phyloP scores from a whole-genome alignment of 1,139 yeast genomes.

The Geotrichum macrosporum region DNA sequence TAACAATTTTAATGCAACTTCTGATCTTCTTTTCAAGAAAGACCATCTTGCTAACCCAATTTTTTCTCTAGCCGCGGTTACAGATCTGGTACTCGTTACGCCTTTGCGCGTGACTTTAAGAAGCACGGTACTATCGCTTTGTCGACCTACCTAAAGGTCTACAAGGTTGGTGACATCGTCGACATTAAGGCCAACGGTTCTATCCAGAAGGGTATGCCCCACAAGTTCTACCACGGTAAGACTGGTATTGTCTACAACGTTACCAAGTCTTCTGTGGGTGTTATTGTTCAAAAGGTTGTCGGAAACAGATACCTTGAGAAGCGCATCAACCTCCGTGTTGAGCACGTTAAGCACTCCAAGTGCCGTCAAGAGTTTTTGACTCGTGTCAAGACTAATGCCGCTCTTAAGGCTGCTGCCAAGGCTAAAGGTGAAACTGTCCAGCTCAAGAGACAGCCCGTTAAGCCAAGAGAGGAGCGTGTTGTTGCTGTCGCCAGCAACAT shows the following conservation, averaged over 20 bases:
- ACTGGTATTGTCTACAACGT: constrained; percentile 99
- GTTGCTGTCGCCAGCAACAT: constrained; percentile 70
- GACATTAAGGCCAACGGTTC: constrained; percentile 99
- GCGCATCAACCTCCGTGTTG: constrained; percentile 97
- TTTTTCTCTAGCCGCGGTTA: constrained; percentile 76
- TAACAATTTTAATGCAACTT: no score
- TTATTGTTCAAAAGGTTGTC: constrained; percentile 94
- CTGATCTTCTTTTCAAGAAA: background rate
- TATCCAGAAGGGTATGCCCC: constrained; percentile 99
- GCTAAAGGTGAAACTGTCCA: constrained; percentile 84
- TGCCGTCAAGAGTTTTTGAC: constrained; percentile 98
- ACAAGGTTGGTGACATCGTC: constrained; percentile 99
- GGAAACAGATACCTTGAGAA: constrained; percentile 99
- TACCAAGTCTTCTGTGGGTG: constrained; percentile 98
- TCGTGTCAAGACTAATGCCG: constrained; percentile 97
- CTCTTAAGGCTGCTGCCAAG: constrained; percentile 90
- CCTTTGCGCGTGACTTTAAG: constrained; percentile 99
- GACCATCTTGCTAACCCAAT: constrained; percentile 7
- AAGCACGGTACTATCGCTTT: constrained; percentile 93
- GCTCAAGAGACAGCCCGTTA: constrained; percentile 97
- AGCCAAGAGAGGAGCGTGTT: constrained; percentile 90
- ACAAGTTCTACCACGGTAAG: constrained; percentile 99
- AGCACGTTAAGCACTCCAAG: constrained; percentile 99
- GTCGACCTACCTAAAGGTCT: constrained; percentile 94
- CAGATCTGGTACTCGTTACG: constrained; percentile 99